A percentile compares a stretch with the other conserved stretches of the same genome.
phyloP scores from a whole-genome alignment of 2,329 filamentous ascomycete genomes.

The Didymella keratinophila region DNA sequence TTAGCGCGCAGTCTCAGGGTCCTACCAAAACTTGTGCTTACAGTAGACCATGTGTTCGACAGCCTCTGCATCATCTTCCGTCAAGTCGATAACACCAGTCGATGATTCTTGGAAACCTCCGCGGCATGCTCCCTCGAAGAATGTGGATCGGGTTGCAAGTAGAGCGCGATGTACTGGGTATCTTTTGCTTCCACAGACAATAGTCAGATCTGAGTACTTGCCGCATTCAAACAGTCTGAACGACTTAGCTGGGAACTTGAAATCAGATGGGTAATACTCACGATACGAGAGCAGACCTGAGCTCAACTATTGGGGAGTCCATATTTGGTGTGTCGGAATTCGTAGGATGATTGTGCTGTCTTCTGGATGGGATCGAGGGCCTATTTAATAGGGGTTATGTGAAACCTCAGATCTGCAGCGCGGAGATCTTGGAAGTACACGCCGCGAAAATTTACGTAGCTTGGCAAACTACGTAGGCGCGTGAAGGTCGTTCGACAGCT shows the following conservation, averaged over 20 bases:
- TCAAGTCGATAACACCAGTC: slow-evolving; percentile 50
- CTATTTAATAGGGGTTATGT: slow-evolving; percentile 24
- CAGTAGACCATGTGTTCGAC: slow-evolving; percentile 54
- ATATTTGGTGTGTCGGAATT: slow-evolving; percentile 28
- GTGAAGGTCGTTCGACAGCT: slow-evolving; percentile 11
- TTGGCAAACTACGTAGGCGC: slow-evolving; percentile 33
- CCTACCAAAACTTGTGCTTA: slow-evolving; percentile 32
- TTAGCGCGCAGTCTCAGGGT: slow-evolving; percentile 27
- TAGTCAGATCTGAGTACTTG: slow-evolving; percentile 59
- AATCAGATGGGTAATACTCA: slow-evolving; percentile 42
- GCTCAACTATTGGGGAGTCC: slow-evolving; percentile 53
- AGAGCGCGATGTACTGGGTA: slow-evolving; percentile 59
- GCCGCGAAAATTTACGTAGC: slow-evolving; percentile 16
- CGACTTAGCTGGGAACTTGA: slow-evolving; percentile 36
- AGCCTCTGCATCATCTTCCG: slow-evolving; percentile 52
- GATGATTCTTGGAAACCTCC: slow-evolving; percentile 49
- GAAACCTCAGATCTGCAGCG: slow-evolving; percentile 23
- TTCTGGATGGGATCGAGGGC: not conserved
- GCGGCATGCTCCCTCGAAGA: slow-evolving; percentile 55
- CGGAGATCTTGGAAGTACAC: slow-evolving; percentile 20
- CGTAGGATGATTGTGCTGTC: not conserved
- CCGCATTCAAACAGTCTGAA: slow-evolving; percentile 48
- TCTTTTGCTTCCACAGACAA: slow-evolving; percentile 55
- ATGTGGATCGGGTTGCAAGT: slow-evolving; percentile 58
- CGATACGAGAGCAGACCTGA: slow-evolving; percentile 58